Evolutionary conservation across 306 rosid species (phyloP).

Genomic region (Pyrus communis): DNA sequence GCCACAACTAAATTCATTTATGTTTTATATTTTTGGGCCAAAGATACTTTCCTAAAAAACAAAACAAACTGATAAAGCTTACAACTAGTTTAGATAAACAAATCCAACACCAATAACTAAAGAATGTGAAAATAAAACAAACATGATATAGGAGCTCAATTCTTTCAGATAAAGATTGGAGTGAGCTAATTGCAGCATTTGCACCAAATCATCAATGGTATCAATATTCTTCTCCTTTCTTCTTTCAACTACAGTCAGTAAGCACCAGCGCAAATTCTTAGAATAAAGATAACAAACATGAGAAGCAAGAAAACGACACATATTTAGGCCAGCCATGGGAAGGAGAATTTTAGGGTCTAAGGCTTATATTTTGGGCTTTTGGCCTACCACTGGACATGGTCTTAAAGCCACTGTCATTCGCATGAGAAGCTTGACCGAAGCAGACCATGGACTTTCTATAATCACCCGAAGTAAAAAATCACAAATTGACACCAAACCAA

Average conservation of each 20-base stretch:
- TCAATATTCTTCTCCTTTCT: background rate
- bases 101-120: background rate
- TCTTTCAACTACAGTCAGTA: background rate
- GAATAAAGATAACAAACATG: background rate
- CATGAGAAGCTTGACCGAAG: background rate
- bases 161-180: background rate
- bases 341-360: too few species aligned
- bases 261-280: background rate
- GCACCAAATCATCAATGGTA: background rate
- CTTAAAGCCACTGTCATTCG: background rate
- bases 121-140: background rate
- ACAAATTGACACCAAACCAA: background rate
- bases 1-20: background rate
- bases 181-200: background rate
- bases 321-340: too few species aligned
- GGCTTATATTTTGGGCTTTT: too few species aligned
- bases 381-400: background rate
- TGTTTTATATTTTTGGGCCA: too few species aligned
- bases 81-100: background rate
- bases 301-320: too few species aligned
- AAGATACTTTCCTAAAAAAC: background rate
- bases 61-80: background rate
- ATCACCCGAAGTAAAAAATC: background rate
- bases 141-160: background rate
- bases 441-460: background rate